Evolutionary conservation across 352 stramenopile genomes (phyloP).

Genomic region (Plasmopara halstedii): DNA sequence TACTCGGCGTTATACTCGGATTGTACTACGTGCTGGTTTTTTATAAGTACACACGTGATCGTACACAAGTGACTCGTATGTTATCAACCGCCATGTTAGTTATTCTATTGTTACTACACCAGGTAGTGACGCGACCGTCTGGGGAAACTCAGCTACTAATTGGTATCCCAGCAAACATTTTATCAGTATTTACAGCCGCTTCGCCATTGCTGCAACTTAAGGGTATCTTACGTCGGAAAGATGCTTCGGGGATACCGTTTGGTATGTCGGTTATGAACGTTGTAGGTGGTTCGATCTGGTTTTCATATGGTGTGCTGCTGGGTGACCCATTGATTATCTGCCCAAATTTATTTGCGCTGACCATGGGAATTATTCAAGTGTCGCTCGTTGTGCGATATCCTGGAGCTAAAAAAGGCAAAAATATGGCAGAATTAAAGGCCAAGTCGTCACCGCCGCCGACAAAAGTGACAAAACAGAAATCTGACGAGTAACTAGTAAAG

Average conservation of each 20-base stretch:
- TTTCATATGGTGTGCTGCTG: conserved; percentile 61
- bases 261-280: conserved; percentile 81
- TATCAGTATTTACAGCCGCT: conserved; percentile 59
- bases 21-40: conserved; percentile 67
- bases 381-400: conserved; percentile 51
- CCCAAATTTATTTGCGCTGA: conserved; percentile 60
- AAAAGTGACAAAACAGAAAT: conserved; percentile 22
- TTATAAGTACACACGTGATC: conserved; percentile 46
- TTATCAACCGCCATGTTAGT: conserved; percentile 38
- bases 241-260: conserved; percentile 61
- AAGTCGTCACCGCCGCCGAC: conserved; percentile 10
- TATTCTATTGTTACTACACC: conserved; percentile 41
- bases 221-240: conserved; percentile 47
- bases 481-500: not conserved
- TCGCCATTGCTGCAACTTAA: conserved; percentile 67
- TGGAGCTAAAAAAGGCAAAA: conserved; percentile 24
- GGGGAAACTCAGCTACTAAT: conserved; percentile 57
- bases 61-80: conserved; percentile 32
- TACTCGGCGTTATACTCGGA: conserved; percentile 47
- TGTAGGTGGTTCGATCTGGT: conserved; percentile 55
- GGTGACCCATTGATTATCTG: conserved; percentile 53
- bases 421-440: conserved; percentile 4
- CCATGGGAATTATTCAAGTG: conserved; percentile 69
- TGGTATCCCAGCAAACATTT: conserved; percentile 63
- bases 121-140: conserved; percentile 31